phyloP scores from a whole-genome alignment of 2,329 filamentous ascomycete genomes.

The Harringtonia lauricola region DNA sequence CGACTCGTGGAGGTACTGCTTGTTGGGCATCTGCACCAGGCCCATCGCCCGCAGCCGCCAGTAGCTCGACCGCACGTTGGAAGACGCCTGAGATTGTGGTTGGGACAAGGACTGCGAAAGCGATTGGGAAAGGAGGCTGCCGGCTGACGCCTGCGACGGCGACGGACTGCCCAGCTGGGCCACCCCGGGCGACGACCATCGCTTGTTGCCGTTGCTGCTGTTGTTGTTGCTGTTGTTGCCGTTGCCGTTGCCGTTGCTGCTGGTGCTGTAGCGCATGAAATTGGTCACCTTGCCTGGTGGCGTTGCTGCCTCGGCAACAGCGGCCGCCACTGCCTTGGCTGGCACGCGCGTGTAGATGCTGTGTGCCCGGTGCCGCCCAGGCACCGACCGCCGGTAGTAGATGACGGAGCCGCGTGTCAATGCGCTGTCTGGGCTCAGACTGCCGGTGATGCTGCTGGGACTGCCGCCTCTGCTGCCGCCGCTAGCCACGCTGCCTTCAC shows the following conservation, averaged over 20 bases:
- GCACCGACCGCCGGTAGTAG: conserved; percentile 29
- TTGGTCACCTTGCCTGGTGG: conserved; percentile 7
- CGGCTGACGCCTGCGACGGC: background rate
- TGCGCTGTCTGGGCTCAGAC: background rate
- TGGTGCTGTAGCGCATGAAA: conserved; percentile 9
- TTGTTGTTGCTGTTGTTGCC: no score
- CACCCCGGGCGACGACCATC: background rate
- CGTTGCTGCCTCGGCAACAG: background rate
- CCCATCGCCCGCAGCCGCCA: conserved; percentile 39
- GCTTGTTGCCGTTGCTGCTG: no score
- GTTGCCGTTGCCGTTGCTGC: background rate
- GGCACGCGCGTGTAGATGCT: conserved; percentile 11
- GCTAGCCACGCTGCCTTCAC: background rate
- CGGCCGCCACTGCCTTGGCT: background rate
- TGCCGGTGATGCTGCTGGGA: background rate
- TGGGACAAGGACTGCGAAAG: background rate
- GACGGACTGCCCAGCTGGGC: background rate
- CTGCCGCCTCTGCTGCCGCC: background rate
- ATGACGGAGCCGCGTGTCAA: background rate
- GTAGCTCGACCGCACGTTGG: conserved; percentile 10
- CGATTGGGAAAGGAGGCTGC: background rate
- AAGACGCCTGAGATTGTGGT: background rate
- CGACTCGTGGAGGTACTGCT: conserved; percentile 30
- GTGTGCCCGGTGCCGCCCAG: conserved; percentile 21
- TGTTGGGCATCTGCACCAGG: conserved; percentile 15